A percentile compares a stretch with the other conserved stretches of the same genome.
Evolutionary conservation across 805 yeast species (phyloP).

Genomic region (Candida hungchunana): DNA sequence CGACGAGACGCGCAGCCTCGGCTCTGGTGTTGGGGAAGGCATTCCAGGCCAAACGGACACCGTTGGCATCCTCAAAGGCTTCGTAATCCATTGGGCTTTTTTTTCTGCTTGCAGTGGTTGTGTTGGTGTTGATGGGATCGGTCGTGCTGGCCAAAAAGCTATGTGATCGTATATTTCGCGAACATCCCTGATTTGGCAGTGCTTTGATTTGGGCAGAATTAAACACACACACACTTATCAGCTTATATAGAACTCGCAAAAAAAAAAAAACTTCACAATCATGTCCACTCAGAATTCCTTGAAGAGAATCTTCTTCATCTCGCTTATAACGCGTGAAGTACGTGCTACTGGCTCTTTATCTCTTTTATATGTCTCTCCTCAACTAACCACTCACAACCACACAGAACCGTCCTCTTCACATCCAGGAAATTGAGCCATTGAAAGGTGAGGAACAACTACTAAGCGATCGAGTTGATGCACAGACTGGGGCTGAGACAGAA

Average conservation of each 20-base stretch:
- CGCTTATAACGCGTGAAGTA: slow-evolving; percentile 47
- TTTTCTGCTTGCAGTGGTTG: slow-evolving; percentile 1
- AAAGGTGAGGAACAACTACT: slow-evolving; percentile 18
- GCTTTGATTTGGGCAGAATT: too few species aligned
- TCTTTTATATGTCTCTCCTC: neutral
- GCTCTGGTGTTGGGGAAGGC: slow-evolving; percentile 84
- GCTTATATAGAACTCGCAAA: too few species aligned
- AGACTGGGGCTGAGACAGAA: slow-evolving; percentile 4
- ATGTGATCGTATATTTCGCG: too few species aligned
- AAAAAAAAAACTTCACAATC: too few species aligned
- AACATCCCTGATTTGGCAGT: too few species aligned
- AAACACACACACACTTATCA: too few species aligned
- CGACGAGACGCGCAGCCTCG: slow-evolving; percentile 87
- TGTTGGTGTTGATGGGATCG: too few species aligned
- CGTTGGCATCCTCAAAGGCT: slow-evolving; percentile 65
- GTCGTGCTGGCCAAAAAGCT: too few species aligned
- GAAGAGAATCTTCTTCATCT: slow-evolving; percentile 36
- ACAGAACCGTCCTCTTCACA: slow-evolving; percentile 53
- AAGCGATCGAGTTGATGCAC: slow-evolving; percentile 11
- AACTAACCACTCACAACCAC: neutral
- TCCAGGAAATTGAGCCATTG: slow-evolving; percentile 44
- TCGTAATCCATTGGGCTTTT: slow-evolving; percentile 50
- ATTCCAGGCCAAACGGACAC: slow-evolving; percentile 75
- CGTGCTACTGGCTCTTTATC: slow-evolving; percentile 1
- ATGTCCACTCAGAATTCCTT: too few species aligned